Evolutionary conservation across 2,329 filamentous ascomycete genomes (phyloP).

Genomic region (Calonectria pteridis): DNA sequence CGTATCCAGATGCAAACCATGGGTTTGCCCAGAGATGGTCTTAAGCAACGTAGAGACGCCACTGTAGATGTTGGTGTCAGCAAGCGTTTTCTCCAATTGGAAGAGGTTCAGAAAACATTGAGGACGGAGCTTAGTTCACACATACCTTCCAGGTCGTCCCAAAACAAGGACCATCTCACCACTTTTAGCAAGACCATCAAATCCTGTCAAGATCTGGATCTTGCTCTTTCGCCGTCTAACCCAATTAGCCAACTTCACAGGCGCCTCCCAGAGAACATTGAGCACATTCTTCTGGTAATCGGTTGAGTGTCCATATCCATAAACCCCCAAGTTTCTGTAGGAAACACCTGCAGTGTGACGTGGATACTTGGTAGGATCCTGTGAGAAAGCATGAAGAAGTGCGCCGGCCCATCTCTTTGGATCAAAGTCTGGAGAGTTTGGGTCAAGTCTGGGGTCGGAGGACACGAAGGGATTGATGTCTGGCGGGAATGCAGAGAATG

Average conservation of each 20-base stretch:
- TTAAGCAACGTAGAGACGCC: slow-evolving; percentile 33
- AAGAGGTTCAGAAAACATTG: not conserved
- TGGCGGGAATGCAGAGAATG: slow-evolving; percentile 24
- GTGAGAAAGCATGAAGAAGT: slow-evolving; percentile 34
- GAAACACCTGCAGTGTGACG: slow-evolving; percentile 31
- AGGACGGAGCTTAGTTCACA: not conserved
- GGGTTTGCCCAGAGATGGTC: slow-evolving; percentile 30
- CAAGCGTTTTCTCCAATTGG: not conserved
- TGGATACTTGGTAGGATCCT: slow-evolving; percentile 31
- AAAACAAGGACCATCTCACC: slow-evolving; percentile 33
- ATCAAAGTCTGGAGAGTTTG: slow-evolving; percentile 25
- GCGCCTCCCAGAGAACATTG: slow-evolving; percentile 24
- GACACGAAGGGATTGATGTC: slow-evolving; percentile 26
- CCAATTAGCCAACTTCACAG: slow-evolving; percentile 22
- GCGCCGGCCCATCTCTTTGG: slow-evolving; percentile 25
- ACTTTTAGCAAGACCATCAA: slow-evolving; percentile 32
- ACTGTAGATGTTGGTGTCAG: not conserved
- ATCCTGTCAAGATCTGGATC: slow-evolving; percentile 28
- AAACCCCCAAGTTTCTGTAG: slow-evolving; percentile 27
- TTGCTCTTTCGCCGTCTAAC: slow-evolving; percentile 12
- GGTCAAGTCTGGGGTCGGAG: slow-evolving; percentile 28
- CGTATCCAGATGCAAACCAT: slow-evolving; percentile 26
- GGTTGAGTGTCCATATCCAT: slow-evolving; percentile 26
- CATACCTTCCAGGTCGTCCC: slow-evolving; percentile 37
- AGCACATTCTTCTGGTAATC: slow-evolving; percentile 31